Evolutionary conservation across 305 asterid species (phyloP).

Genomic region (Fraxinus paxiana): DNA sequence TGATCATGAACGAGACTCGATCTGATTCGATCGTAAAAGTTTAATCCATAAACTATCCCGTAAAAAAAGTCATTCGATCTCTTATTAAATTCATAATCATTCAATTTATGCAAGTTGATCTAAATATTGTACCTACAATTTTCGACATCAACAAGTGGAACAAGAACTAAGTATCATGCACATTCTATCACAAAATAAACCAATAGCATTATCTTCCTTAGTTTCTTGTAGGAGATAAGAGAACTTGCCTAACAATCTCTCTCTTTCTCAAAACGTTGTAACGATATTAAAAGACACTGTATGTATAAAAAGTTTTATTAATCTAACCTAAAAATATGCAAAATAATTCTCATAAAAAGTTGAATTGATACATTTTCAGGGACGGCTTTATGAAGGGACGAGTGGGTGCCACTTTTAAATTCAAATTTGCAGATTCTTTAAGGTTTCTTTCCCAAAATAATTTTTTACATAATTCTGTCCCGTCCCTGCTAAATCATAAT

Average conservation of each 20-base stretch:
- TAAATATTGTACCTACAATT: background rate
- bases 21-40: background rate
- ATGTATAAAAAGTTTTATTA: conserved; percentile 17
- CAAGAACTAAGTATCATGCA: background rate
- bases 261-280: background rate
- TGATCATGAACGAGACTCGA: background rate
- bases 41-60: too few species aligned
- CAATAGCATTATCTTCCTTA: conserved; percentile 17
- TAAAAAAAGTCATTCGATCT: background rate
- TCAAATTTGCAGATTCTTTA: too few species aligned
- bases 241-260: conserved; percentile 26
- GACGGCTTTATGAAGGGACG: too few species aligned
- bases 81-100: background rate
- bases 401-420: too few species aligned
- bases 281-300: conserved; percentile 25
- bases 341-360: background rate
- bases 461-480: too few species aligned
- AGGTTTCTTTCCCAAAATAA: too few species aligned
- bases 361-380: background rate
- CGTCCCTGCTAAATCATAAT: too few species aligned
- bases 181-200: conserved; percentile 1
- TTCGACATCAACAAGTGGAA: background rate
- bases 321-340: background rate
- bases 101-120: background rate
- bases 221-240: conserved; percentile 17